Evolutionary conservation across 208 protist genomes (phyloP).

Genomic region (Wallacemonas sp.): DNA sequence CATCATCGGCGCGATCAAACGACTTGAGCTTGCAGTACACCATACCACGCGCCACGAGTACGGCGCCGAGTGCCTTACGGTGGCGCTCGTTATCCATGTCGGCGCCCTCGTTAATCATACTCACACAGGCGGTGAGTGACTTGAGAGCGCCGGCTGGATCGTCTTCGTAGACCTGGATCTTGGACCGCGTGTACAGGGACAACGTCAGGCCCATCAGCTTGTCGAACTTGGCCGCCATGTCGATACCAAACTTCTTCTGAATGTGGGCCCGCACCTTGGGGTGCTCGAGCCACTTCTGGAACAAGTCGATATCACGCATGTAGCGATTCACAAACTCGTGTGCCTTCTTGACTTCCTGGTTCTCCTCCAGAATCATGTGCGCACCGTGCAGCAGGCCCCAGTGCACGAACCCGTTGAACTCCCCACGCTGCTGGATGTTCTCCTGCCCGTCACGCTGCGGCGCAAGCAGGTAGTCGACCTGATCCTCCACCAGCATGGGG

Average conservation of each 20-base stretch:
- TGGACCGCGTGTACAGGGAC: slow-evolving; percentile 86
- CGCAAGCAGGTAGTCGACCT: slow-evolving; percentile 82
- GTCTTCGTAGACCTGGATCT: slow-evolving; percentile 90
- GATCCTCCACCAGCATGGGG: slow-evolving; percentile 83
- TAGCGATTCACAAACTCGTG: slow-evolving; percentile 92
- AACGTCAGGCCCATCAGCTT: slow-evolving; percentile 87
- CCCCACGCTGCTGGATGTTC: slow-evolving; percentile 78
- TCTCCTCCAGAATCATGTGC: slow-evolving; percentile 86
- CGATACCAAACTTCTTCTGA: slow-evolving; percentile 83
- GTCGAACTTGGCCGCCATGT: slow-evolving; percentile 86
- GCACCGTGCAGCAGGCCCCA: slow-evolving; percentile 88
- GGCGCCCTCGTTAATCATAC: slow-evolving; percentile 68
- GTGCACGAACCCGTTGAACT: slow-evolving; percentile 91
- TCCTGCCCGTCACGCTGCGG: slow-evolving; percentile 83
- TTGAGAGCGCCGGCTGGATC: slow-evolving; percentile 86
- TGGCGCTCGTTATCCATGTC: slow-evolving; percentile 72
- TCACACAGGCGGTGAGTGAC: slow-evolving; percentile 75
- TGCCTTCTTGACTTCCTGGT: slow-evolving; percentile 82
- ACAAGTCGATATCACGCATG: slow-evolving; percentile 90
- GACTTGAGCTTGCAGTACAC: slow-evolving; percentile 86
- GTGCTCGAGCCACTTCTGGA: slow-evolving; percentile 90
- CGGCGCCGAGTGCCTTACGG: slow-evolving; percentile 78
- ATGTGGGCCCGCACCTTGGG: slow-evolving; percentile 89
- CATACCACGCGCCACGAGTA: slow-evolving; percentile 82
- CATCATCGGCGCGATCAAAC: slow-evolving; percentile 75